These are phyloP conservation scores for Hemisphaericaspora subhashii DNA, from an alignment of 1,139 yeast species.

Conservation along the genomic window DNA sequence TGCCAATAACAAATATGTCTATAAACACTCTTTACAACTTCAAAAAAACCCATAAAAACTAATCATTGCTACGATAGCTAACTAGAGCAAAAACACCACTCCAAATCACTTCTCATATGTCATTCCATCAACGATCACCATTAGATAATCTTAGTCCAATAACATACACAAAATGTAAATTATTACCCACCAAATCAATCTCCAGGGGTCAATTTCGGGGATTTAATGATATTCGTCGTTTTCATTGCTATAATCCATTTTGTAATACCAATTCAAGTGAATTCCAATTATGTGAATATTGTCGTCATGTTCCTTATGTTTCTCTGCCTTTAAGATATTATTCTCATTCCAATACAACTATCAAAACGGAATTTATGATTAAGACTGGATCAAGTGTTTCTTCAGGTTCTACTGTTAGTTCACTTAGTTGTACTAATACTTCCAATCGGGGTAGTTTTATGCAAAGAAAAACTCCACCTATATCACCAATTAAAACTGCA, in stretches of 20 bases:
- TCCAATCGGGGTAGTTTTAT: constrained; percentile 7
- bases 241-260: constrained; percentile 11
- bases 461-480: constrained; percentile 2
- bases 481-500: background rate
- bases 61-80: background rate
- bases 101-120: background rate
- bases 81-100: background rate
- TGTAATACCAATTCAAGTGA: constrained; percentile 13
- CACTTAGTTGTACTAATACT: background rate
- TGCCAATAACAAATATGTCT: too few relatives aligned
- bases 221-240: constrained; percentile 14
- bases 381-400: background rate
- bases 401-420: background rate
- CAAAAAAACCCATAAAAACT: too few relatives aligned
- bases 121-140: constrained; percentile 1
- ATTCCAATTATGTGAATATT: constrained; percentile 20
- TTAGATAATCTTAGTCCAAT: background rate
- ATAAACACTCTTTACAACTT: too few relatives aligned
- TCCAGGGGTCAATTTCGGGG: constrained; percentile 16
- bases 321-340: constrained; percentile 22
- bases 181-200: constrained; percentile 6
- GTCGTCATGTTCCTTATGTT: constrained; percentile 24
- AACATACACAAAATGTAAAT: constrained; percentile 3
- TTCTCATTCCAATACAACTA: background rate
- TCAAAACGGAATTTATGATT: background rate